These are phyloP conservation scores for Pelargonium citronellum DNA, from an alignment of 441 rosid genomes.

Conservation along the genomic window DNA sequence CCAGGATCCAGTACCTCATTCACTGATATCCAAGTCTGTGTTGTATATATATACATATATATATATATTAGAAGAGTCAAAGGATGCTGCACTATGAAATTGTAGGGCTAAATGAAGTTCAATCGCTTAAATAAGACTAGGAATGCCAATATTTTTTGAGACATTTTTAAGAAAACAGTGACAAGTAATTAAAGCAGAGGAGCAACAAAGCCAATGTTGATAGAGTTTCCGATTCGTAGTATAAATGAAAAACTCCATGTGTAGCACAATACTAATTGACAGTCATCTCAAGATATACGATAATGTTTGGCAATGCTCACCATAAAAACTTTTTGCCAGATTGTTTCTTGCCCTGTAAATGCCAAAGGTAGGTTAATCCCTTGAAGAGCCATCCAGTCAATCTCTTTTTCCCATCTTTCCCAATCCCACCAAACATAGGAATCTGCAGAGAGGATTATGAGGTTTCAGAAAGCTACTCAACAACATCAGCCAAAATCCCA, in stretches of 20 bases:
- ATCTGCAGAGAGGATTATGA: constrained; percentile 43
- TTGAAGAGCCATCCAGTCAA: constrained; percentile 99
- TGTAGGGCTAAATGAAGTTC: neutral
- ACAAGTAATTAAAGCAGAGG: neutral
- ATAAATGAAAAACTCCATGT: neutral
- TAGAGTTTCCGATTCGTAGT: neutral
- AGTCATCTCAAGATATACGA: constrained; percentile 21
- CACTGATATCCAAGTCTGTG: neutral
- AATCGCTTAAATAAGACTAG: neutral
- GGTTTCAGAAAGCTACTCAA: constrained; percentile 16
- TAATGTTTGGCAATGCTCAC: constrained; percentile 31
- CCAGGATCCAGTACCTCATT: neutral
- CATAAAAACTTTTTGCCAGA: constrained; percentile 92
- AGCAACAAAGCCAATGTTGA: neutral
- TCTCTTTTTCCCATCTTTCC: constrained; percentile 95
- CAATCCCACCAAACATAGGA: constrained; percentile 97
- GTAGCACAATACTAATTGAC: neutral
- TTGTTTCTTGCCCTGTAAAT: constrained; percentile 88
- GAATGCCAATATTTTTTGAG: neutral
- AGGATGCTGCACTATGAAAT: neutral
- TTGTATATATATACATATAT: neutral
- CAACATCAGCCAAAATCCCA: constrained; percentile 8
- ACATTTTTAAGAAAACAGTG: neutral
- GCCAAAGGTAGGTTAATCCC: constrained; percentile 96
- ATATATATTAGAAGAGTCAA: neutral